Percentiles rank a stretch among this genome's conserved stretches.
Conservation (phyloP, 2,329 filamentous ascomycete genomes). For the Penicillium sp. region DNA sequence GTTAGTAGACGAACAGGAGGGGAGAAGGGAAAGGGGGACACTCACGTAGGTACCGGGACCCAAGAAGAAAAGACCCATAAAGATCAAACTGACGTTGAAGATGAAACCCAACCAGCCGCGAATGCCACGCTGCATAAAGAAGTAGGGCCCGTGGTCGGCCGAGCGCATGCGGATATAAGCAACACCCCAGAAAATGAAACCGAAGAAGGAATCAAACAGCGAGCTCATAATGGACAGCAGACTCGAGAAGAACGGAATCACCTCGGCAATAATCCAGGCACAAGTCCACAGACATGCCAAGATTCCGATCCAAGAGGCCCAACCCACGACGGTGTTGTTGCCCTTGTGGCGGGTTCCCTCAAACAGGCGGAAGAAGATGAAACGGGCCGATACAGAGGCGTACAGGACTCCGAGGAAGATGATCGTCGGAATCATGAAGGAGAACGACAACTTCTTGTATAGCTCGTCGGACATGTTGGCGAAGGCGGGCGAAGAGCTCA, state of each 20-base stretch:
- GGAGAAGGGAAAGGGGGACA: conserved; percentile 4
- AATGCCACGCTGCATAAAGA: conserved; percentile 41
- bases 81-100: conserved; percentile 69
- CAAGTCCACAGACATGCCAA: conserved; percentile 64
- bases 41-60: conserved; percentile 71
- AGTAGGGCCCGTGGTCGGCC: conserved; percentile 39
- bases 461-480: conserved; percentile 68
- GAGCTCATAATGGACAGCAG: conserved; percentile 57
- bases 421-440: conserved; percentile 91
- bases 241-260: conserved; percentile 89
- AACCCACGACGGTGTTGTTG: conserved; percentile 75
- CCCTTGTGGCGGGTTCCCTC: conserved; percentile 72
- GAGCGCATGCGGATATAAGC: conserved; percentile 45
- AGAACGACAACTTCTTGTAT: conserved; percentile 85
- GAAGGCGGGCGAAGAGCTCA: conserved; percentile 73
- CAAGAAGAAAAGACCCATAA: conserved; percentile 74
- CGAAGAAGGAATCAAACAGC: conserved; percentile 73
- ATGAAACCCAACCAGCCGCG: conserved; percentile 42
- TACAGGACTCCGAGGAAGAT: conserved; percentile 91
- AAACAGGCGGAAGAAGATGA: conserved; percentile 88
- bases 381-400: conserved; percentile 81
- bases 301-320: conserved; percentile 72
- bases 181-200: conserved; percentile 77
- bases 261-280: conserved; percentile 88
- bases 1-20: conserved; percentile 8